Base-by-base conservation (phyloP, 176 grass and related monocot genomes). In the Thinopyrum elongatum region DNA sequence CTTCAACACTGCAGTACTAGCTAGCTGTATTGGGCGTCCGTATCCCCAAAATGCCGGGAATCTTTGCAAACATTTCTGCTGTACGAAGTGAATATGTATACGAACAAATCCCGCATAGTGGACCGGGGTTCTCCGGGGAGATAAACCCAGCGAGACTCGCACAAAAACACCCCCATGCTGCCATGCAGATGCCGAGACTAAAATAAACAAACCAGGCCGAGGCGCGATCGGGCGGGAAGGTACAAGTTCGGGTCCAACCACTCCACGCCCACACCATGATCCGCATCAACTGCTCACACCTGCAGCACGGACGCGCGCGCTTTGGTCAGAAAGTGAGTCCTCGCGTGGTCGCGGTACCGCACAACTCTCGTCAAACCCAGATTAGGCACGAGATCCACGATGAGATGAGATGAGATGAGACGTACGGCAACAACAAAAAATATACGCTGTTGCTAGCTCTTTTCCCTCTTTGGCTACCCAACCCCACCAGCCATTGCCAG, bases 321-420 rank as follows among this genome's bases (percentile, higher is more conserved):
- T 42, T 38, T 22, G 19, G 4, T 47, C 39, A 44, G 36, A 72
- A 72, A 72, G 69, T 39, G 70, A 74, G 21, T 12, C 57, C n/a
- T 27, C 28, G 30, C 9, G n/a, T 8, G 28, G 73, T 76, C 28
- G 21, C 30, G 1, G 23, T 5, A 42, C 11, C 7, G 60, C 1
- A 30, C 5, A 34, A 14, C 25, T 70, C 17, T 55, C 33, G 84
- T 79, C 75, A 70, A 70, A 65, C 47, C 23, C 47, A 55, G 17
- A 79, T 79, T 36, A 26, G 25, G 4, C 79, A 86, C 76, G 76
- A 68, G 65, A 60, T 70, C 17, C 84, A 86, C 35, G 84, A 41
- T 16, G 74, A 21, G 64, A 33, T 22, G 13, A 49, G 84, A 51
- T 14, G 72, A 17, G 61, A 34, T 22, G 14, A 51, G 35, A 4